Evolutionary conservation across 164 flowering plant genomes (phyloP), one percentile per base, ranked within the genome.

Genomic region (Vitis labrusca): DNA sequence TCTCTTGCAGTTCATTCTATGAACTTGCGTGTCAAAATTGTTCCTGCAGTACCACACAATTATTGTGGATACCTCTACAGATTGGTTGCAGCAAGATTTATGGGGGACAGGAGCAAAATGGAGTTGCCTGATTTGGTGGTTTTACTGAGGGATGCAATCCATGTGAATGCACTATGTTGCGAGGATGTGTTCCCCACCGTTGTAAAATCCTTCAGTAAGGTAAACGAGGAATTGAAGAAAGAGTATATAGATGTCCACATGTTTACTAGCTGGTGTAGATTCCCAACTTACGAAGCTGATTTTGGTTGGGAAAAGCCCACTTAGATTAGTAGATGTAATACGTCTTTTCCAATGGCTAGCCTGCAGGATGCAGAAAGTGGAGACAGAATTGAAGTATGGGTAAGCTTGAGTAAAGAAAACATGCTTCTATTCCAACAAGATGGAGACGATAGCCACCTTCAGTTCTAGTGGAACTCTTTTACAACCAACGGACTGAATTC

Each of bases 251-350:
- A 55, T 47, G 13, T 47, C 10, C 7, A 11, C 49, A 11, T 16
- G 37, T 37, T 68, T 17, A 11, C 30, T 10, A 48, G 63, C 4
- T 68, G 63, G 71, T 57, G 63, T 10, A 30, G 47, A 9, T 8
- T 68, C 16, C 55, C 63, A 37, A 2, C 16, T 3, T 68, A 68
- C 48, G 71, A 58, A 44, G 63, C 37, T 2, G 71, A 68, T 68
- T 68, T 56, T 58, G 71, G 71, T 17, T 68, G 71, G 63, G 71
- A 54, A 47, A 59, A 48, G 10, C 71, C 71, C 30, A 57, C 14
- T 13, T 58, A 19, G 63, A 54, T 68, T 29, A 58, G 61, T 10
- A 29, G 53, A 32, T 11, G 37, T 16, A 3, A 47, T 37, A 14
- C 10, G 9, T 9, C 9, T 68, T 44, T 10, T 59, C 27, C 27